Conservation (phyloP, 495 filamentous ascomycete species). For the Penicillium coffeae region DNA sequence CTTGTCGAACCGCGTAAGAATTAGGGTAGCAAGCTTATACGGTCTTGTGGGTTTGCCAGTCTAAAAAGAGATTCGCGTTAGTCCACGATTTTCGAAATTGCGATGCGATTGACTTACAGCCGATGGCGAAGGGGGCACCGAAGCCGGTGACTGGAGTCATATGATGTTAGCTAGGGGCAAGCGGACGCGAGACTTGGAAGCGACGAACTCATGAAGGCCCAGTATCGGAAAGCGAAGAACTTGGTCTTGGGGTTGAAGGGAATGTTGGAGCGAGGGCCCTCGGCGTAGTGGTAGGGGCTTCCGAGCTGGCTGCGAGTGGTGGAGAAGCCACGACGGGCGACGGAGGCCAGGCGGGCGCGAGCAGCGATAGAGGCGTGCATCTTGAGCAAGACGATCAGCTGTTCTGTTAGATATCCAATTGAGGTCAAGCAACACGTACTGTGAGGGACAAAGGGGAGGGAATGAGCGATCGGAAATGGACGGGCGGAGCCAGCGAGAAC, state of each 20-base stretch:
- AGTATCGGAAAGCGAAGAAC: constrained; percentile 79
- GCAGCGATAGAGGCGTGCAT: constrained; percentile 81
- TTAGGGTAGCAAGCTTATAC: constrained; percentile 27
- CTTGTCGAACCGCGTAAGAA: constrained; percentile 14
- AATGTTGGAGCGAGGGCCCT: constrained; percentile 89
- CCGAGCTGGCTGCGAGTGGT: constrained; percentile 79
- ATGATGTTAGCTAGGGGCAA: constrained; percentile 5
- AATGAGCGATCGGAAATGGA: constrained; percentile 29
- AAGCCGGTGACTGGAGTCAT: constrained; percentile 65
- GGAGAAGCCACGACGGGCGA: constrained; percentile 89
- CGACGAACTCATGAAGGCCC: constrained; percentile 68
- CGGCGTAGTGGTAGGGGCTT: constrained; percentile 96
- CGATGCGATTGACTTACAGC: constrained; percentile 53
- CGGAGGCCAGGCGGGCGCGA: constrained; percentile 61
- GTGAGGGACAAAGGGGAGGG: constrained; percentile 31
- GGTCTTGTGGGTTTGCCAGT: constrained; percentile 83
- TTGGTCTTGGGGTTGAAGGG: constrained; percentile 93
- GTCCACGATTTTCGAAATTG: constrained; percentile 1
- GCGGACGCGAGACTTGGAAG: constrained; percentile 2
- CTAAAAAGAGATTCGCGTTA: constrained; percentile 45
- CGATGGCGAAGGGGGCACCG: constrained; percentile 74
- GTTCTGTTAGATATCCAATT: constrained; percentile 8
- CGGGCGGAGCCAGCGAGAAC: constrained; percentile 24
- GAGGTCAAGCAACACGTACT: constrained; percentile 21
- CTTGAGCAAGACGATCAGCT: constrained; percentile 42